Conservation (phyloP, 768 basidiomycete species). For the Jaapia argillacea region DNA sequence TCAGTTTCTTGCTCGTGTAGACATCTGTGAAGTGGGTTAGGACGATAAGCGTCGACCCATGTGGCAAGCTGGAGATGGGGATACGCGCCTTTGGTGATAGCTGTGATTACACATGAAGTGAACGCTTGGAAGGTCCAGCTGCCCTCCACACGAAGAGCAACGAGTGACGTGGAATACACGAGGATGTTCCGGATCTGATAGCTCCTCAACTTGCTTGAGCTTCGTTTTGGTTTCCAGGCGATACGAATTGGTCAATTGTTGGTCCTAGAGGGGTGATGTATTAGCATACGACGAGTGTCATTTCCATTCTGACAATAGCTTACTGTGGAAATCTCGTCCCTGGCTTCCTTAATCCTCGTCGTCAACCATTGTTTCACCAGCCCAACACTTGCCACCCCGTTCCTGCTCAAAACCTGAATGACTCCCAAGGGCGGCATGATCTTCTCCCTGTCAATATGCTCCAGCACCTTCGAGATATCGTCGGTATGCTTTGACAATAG, state of each 20-base stretch:
- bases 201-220: conserved; percentile 69
- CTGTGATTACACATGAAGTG: conserved; percentile 99
- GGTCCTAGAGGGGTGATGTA: conserved; percentile 45
- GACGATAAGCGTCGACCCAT: conserved; percentile 1
- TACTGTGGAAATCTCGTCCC: conserved; percentile 74
- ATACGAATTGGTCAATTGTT: conserved; percentile 80
- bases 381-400: conserved; percentile 85
- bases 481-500: conserved; percentile 59
- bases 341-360: conserved; percentile 60
- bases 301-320: conserved; percentile 20
- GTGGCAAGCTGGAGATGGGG: background rate
- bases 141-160: conserved; percentile 82
- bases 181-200: conserved; percentile 70
- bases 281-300: background rate
- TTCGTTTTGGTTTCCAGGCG: conserved; percentile 75
- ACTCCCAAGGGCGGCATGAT: conserved; percentile 88
- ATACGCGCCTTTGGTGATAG: conserved; percentile 79
- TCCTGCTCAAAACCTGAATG: conserved; percentile 80
- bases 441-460: conserved; percentile 67
- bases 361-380: conserved; percentile 89
- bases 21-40: conserved; percentile 46
- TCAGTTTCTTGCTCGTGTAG: conserved; percentile 83
- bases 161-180: conserved; percentile 91
- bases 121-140: conserved; percentile 85
- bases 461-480: conserved; percentile 64